phyloP scores from a whole-genome alignment of 2,329 filamentous ascomycete species.

The Diaporthe nobilis region DNA sequence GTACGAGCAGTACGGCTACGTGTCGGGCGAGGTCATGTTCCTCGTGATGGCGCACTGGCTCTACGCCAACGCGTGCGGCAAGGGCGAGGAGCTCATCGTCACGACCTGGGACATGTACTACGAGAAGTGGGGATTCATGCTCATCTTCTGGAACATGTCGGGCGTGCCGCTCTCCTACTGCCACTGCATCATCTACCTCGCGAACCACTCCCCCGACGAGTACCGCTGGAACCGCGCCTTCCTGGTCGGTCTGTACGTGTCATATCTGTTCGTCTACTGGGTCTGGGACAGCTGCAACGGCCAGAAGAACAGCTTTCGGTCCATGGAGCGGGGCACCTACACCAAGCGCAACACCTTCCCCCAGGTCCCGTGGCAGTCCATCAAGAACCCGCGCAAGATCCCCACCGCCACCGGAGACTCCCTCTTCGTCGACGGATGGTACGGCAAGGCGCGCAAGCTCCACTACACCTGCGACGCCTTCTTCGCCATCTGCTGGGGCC shows the following conservation, averaged over 20 bases:
- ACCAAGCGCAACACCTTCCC: constrained; percentile 81
- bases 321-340: constrained; percentile 75
- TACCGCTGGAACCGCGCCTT: constrained; percentile 77
- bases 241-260: constrained; percentile 71
- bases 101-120: constrained; percentile 92
- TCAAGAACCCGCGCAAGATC: constrained; percentile 81
- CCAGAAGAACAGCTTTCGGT: constrained; percentile 88
- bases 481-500: constrained; percentile 83
- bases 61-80: constrained; percentile 86
- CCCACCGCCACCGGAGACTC: constrained; percentile 77
- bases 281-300: constrained; percentile 87
- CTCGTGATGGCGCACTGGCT: constrained; percentile 84
- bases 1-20: constrained; percentile 82
- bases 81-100: constrained; percentile 86
- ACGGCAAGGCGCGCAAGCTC: constrained; percentile 80
- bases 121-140: constrained; percentile 91
- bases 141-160: constrained; percentile 91
- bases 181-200: constrained; percentile 86
- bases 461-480: constrained; percentile 87
- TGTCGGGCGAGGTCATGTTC: constrained; percentile 81
- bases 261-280: constrained; percentile 84
- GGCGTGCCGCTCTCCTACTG: constrained; percentile 87
- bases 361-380: constrained; percentile 82
- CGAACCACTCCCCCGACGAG: constrained; percentile 78
- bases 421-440: constrained; percentile 84